Percentiles rank a stretch among this genome's conserved stretches.
These are phyloP conservation scores for Leavenworthia alabamica DNA, from an alignment of 345 rosid genomes.

Conservation along the genomic window DNA sequence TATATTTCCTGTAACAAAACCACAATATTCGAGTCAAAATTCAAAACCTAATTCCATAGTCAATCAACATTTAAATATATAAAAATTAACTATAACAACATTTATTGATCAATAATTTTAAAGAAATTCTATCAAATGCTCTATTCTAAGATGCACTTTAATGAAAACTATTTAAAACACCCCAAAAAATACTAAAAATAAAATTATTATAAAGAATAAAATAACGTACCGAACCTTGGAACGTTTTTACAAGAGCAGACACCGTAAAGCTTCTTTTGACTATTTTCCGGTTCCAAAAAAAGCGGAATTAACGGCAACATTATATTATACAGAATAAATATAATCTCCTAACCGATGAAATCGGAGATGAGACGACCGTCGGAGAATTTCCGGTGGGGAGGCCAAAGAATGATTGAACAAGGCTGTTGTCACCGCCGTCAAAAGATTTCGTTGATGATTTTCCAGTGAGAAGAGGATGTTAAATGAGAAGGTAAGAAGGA, in stretches of 20 bases:
- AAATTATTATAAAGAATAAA: neutral
- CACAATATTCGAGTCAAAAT: conserved; percentile 24
- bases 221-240: conserved; percentile 43
- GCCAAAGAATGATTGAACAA: conserved; percentile 60
- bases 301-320: conserved; percentile 59
- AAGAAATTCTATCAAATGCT: neutral
- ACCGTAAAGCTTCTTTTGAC: conserved; percentile 37
- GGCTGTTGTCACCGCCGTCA: conserved; percentile 11
- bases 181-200: neutral
- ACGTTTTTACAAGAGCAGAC: conserved; percentile 63
- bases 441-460: neutral
- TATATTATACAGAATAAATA: neutral
- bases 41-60: conserved; percentile 2
- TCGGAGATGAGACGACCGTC: conserved; percentile 74
- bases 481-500: conserved; percentile 9
- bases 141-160: no score
- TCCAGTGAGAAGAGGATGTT: conserved; percentile 12
- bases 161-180: neutral
- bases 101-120: neutral
- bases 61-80: neutral
- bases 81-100: neutral
- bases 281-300: conserved; percentile 56
- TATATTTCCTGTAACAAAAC: conserved; percentile 45
- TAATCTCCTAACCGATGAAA: conserved; percentile 51
- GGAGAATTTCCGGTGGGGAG: conserved; percentile 76